phyloP scores from a whole-genome alignment of 768 basidiomycete species.

The Cytidiella melzeri region DNA sequence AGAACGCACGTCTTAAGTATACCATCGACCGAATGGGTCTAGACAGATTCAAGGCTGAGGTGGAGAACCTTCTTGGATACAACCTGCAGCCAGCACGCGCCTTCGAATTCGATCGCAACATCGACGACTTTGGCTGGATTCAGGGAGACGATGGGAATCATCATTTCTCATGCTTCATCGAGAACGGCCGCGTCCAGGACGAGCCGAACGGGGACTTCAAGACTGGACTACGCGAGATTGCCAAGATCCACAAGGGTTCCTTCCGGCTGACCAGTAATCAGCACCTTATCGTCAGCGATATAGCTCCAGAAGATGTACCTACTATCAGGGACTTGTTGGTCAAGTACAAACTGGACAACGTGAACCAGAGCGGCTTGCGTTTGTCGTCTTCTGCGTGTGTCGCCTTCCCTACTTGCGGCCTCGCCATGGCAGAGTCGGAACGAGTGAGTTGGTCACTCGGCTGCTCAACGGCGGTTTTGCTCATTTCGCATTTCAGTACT shows the following conservation, averaged over 20 bases:
- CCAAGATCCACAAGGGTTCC: conserved; percentile 87
- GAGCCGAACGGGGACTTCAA: conserved; percentile 89
- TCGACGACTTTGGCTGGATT: conserved; percentile 94
- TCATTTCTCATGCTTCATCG: conserved; percentile 92
- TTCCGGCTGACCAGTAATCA: conserved; percentile 96
- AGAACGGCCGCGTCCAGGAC: conserved; percentile 97
- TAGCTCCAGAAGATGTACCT: conserved; percentile 64
- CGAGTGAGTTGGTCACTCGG: conserved; percentile 36
- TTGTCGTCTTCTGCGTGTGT: conserved; percentile 94
- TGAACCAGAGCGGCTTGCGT: conserved; percentile 71
- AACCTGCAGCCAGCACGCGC: conserved; percentile 64
- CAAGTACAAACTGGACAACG: conserved; percentile 86
- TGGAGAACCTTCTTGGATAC: conserved; percentile 85
- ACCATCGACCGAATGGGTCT: conserved; percentile 96
- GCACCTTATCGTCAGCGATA: conserved; percentile 83
- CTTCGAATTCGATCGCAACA: conserved; percentile 80
- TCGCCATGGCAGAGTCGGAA: conserved; percentile 79
- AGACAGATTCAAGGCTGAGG: conserved; percentile 78
- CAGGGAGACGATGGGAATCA: conserved; percentile 82
- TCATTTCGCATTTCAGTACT: too few species aligned
- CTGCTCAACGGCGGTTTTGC: not conserved
- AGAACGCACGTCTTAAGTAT: conserved; percentile 92
- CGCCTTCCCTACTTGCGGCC: conserved; percentile 91
- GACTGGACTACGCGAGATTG: conserved; percentile 87
- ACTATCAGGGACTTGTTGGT: conserved; percentile 73